Evolutionary conservation across 371 early-diverging fungal genomes (phyloP).

Genomic region (Mucor ambiguus): DNA sequence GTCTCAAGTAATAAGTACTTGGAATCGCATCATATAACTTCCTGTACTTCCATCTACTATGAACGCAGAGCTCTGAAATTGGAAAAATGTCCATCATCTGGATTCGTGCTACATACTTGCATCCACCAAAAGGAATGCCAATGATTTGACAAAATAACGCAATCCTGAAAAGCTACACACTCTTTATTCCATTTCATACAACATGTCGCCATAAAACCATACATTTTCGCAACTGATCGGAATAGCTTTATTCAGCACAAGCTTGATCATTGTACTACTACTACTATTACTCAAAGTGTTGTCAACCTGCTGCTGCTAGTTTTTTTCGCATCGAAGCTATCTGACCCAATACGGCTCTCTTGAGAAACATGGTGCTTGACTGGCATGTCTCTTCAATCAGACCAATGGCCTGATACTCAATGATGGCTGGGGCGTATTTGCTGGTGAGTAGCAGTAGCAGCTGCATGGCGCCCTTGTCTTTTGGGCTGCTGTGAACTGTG

Average conservation of each 20-base stretch:
- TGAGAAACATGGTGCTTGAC: slow-evolving; percentile 23
- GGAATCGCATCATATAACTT: background rate
- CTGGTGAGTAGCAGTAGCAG: slow-evolving; percentile 17
- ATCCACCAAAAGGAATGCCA: background rate
- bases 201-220: background rate
- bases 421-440: slow-evolving; percentile 19
- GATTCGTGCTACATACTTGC: background rate
- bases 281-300: background rate
- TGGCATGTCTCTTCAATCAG: slow-evolving; percentile 8
- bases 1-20: background rate
- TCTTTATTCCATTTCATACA: background rate
- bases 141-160: background rate
- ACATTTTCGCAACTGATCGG: background rate
- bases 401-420: slow-evolving; percentile 9
- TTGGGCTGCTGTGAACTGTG: slow-evolving; percentile 15
- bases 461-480: slow-evolving; percentile 29
- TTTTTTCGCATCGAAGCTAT: slow-evolving; percentile 16
- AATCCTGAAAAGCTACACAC: background rate
- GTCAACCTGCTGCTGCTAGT: background rate
- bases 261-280: background rate
- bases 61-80: background rate
- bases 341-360: slow-evolving; percentile 22
- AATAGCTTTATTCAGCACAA: no score
- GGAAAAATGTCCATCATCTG: background rate
- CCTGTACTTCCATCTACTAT: background rate